Conservation (phyloP, 768 basidiomycete genomes). For the Boletus tylopilopsis region DNA sequence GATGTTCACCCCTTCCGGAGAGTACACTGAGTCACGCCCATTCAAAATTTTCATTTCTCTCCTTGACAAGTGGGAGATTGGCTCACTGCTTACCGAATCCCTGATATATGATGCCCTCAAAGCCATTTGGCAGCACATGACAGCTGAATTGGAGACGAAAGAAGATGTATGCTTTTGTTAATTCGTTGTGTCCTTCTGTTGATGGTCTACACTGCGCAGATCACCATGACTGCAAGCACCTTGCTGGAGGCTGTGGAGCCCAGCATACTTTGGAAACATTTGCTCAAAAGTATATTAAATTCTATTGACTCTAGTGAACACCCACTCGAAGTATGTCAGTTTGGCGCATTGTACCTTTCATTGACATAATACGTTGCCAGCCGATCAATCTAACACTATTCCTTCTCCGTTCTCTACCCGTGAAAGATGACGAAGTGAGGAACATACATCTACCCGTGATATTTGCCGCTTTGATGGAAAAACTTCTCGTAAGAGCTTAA, state of each 20-base stretch:
- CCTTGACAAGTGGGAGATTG: constrained; percentile 97
- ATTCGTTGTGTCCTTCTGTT: background rate
- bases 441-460: constrained; percentile 77
- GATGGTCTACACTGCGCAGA: constrained; percentile 34
- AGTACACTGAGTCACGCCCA: constrained; percentile 77
- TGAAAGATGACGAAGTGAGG: constrained; percentile 85
- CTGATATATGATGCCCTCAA: constrained; percentile 79
- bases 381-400: constrained; percentile 67
- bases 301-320: constrained; percentile 47
- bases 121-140: constrained; percentile 57
- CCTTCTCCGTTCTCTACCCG: constrained; percentile 65
- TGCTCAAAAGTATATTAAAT: constrained; percentile 55
- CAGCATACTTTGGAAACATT: constrained; percentile 76
- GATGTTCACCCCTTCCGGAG: constrained; percentile 67
- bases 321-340: constrained; percentile 44
- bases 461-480: constrained; percentile 64
- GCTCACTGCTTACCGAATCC: constrained; percentile 70
- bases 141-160: constrained; percentile 46
- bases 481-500: constrained; percentile 50
- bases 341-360: background rate
- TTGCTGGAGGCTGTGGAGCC: constrained; percentile 95
- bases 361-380: constrained; percentile 35
- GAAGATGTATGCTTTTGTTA: constrained; percentile 52
- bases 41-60: constrained; percentile 96
- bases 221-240: constrained; percentile 79